These are phyloP conservation scores for Panaeolus papilionaceus DNA, from an alignment of 768 basidiomycete species.

Conservation along the genomic window DNA sequence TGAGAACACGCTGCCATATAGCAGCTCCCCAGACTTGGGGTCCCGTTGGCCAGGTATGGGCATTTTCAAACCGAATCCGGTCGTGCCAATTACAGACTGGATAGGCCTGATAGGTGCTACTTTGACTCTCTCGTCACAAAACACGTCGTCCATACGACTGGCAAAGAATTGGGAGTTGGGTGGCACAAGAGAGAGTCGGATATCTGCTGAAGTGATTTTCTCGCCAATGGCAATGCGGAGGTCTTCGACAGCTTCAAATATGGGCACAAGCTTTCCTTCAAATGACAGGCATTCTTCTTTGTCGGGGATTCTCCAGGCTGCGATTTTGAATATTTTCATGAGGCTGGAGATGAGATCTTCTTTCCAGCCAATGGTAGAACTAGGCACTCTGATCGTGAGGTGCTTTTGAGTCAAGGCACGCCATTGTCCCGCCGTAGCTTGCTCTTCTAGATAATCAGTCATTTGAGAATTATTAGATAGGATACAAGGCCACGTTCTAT, in stretches of 20 bases:
- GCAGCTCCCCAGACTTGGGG: conserved; percentile 5
- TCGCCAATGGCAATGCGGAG: conserved; percentile 18
- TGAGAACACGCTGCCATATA: conserved; percentile 20
- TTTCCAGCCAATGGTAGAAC: conserved; percentile 6
- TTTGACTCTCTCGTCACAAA: conserved; percentile 4
- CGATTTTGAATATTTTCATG: conserved; percentile 10
- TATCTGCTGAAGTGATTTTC: conserved; percentile 21
- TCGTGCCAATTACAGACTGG: conserved; percentile 15
- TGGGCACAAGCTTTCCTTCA: conserved; percentile 13
- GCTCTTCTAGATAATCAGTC: conserved; percentile 35
- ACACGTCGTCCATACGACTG: conserved; percentile 9
- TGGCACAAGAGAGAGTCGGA: conserved; percentile 15
- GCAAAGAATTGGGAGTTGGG: neutral
- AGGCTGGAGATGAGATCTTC: conserved; percentile 13
- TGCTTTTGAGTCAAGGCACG: conserved; percentile 44
- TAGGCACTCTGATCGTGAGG: neutral
- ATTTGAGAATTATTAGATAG: too few relatives aligned
- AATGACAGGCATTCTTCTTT: conserved; percentile 12
- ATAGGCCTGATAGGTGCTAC: neutral
- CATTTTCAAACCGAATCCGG: conserved; percentile 18
- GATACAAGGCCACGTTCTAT: too few relatives aligned
- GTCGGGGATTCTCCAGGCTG: conserved; percentile 8
- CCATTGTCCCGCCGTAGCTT: conserved; percentile 51
- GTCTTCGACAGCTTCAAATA: conserved; percentile 19
- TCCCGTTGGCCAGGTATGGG: neutral